Percentiles rank a stretch among this genome's conserved stretches.
These are phyloP conservation scores for Myxozyma melibiosi DNA, from an alignment of 805 yeast genomes.

Conservation along the genomic window DNA sequence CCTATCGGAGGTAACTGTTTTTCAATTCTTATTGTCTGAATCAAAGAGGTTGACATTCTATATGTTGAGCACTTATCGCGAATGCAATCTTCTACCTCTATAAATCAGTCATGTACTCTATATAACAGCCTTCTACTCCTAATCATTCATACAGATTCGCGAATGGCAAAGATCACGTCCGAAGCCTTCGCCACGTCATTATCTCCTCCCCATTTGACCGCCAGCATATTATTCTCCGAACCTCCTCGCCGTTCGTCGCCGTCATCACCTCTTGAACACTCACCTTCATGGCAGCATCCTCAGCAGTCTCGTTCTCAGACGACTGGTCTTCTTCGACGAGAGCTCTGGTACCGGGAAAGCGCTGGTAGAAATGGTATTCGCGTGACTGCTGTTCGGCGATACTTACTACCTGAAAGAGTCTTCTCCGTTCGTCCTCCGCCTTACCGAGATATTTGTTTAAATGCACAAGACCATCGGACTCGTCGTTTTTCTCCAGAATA, in stretches of 20 bases:
- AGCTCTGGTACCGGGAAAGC: background rate
- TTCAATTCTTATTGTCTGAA: too few relatives aligned
- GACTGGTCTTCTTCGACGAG: background rate
- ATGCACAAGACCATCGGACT: background rate
- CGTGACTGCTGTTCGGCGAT: constrained; percentile 12
- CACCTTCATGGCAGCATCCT: background rate
- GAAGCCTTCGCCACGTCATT: constrained; percentile 19
- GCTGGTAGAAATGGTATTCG: constrained; percentile 21
- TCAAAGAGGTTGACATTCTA: too few relatives aligned
- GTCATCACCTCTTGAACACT: constrained; percentile 2
- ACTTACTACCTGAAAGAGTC: constrained; percentile 15
- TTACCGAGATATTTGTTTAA: constrained; percentile 9
- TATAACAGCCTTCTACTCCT: too few relatives aligned
- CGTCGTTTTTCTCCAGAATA: background rate
- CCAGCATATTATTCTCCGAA: constrained; percentile 21
- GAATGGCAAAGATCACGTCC: constrained; percentile 24
- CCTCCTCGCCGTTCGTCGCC: background rate
- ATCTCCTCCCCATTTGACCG: constrained; percentile 27
- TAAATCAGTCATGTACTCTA: too few relatives aligned
- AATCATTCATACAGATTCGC: constrained; percentile 12
- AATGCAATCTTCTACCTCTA: too few relatives aligned
- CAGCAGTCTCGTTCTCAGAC: background rate
- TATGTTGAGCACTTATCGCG: too few relatives aligned
- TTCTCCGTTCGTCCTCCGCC: constrained; percentile 15
- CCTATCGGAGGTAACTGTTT: too few relatives aligned